Conservation (phyloP, 2,329 filamentous ascomycete genomes). For the Fusarium praegraminearum region DNA sequence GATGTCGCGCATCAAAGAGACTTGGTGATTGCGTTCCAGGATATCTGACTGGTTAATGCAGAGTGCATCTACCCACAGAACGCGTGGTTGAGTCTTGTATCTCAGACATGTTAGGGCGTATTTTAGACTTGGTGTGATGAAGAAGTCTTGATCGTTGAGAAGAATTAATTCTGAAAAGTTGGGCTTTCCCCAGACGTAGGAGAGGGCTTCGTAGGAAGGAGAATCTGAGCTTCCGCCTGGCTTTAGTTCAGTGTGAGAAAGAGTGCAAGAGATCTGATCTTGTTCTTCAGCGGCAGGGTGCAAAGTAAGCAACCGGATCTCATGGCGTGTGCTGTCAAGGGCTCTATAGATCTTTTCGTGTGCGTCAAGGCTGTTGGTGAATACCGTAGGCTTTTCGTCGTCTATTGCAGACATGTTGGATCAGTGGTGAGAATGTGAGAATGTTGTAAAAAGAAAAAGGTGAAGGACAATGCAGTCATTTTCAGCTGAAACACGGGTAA, state of each 20-base stretch:
- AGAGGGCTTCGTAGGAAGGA: slow-evolving; percentile 26
- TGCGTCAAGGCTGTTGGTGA: neutral
- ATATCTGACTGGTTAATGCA: slow-evolving; percentile 33
- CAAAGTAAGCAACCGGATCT: slow-evolving; percentile 19
- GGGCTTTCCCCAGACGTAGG: slow-evolving; percentile 32
- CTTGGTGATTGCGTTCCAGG: slow-evolving; percentile 20
- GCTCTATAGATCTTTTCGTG: slow-evolving; percentile 2
- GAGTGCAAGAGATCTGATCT: neutral
- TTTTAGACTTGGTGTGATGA: slow-evolving; percentile 9
- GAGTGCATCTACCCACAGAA: slow-evolving; percentile 32
- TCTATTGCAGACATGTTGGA: neutral
- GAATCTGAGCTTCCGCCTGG: accelerated
- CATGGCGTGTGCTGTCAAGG: neutral
- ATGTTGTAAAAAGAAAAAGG: neutral
- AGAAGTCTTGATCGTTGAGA: slow-evolving; percentile 7
- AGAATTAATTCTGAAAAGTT: slow-evolving; percentile 3
- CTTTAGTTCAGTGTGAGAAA: neutral
- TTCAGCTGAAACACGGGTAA: no score
- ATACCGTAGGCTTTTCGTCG: accelerated
- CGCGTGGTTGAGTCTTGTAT: accelerated
- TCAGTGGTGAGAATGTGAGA: neutral
- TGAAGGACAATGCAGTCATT: no score
- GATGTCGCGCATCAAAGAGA: slow-evolving; percentile 22
- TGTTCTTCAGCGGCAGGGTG: neutral
- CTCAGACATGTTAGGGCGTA: neutral